A percentile compares a stretch with the other conserved stretches of the same genome.
Conservation (phyloP, 371 early-diverging fungal genomes). For the Zancudomyces culisetae region DNA sequence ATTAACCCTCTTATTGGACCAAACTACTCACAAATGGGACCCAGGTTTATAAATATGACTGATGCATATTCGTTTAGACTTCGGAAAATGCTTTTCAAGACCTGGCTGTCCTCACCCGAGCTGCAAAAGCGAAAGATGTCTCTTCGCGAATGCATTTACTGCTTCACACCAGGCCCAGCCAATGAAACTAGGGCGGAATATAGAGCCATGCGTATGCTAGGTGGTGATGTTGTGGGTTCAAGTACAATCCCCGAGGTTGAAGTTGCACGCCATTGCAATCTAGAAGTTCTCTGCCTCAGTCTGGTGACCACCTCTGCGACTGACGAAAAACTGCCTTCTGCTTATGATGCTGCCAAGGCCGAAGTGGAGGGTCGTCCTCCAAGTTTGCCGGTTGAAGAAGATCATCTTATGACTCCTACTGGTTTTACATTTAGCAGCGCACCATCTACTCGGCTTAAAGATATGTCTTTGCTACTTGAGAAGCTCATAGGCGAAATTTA, state of each 20-base stretch:
- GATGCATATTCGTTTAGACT: slow-evolving; percentile 70
- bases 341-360: slow-evolving; percentile 32
- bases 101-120: slow-evolving; percentile 7
- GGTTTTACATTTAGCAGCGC: neutral
- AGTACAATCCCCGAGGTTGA: slow-evolving; percentile 86
- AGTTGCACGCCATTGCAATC: slow-evolving; percentile 74
- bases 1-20: slow-evolving; percentile 69
- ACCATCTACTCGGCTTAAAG: neutral
- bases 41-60: slow-evolving; percentile 72
- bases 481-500: neutral
- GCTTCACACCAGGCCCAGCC: slow-evolving; percentile 75
- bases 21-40: slow-evolving; percentile 65
- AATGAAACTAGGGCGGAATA: slow-evolving; percentile 84
- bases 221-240: slow-evolving; percentile 86
- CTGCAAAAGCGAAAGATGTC: slow-evolving; percentile 15
- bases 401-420: neutral
- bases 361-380: slow-evolving; percentile 11
- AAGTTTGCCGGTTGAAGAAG: neutral
- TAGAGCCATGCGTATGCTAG: slow-evolving; percentile 42
- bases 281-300: slow-evolving; percentile 62
- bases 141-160: slow-evolving; percentile 61
- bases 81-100: slow-evolving; percentile 32
- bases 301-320: slow-evolving; percentile 71
- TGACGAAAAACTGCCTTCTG: slow-evolving; percentile 37
- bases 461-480: neutral